These are phyloP conservation scores for Elaeagnus macrophylla DNA, from an alignment of 306 rosid genomes.

Conservation along the genomic window DNA sequence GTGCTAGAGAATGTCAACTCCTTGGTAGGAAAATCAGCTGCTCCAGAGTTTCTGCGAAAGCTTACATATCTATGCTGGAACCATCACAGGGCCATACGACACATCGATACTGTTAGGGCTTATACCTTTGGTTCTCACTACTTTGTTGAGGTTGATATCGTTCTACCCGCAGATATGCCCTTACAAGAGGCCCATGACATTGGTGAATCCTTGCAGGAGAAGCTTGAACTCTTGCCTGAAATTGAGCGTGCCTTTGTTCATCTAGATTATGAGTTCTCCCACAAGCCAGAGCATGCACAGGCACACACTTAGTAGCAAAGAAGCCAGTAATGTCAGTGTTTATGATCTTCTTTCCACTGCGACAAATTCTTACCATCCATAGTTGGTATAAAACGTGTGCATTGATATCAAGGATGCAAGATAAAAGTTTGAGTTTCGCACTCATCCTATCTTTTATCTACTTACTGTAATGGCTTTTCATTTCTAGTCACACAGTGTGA, in stretches of 20 bases:
- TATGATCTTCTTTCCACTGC: too few relatives aligned
- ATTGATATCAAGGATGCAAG: too few relatives aligned
- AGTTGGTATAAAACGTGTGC: too few relatives aligned
- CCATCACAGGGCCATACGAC: constrained; percentile 59
- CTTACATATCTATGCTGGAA: constrained; percentile 70
- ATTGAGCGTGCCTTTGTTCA: constrained; percentile 86
- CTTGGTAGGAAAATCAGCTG: constrained; percentile 67
- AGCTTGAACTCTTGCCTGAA: constrained; percentile 66
- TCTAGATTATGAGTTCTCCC: constrained; percentile 64
- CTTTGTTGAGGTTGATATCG: constrained; percentile 83
- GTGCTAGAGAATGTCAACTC: constrained; percentile 68
- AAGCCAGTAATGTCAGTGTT: too few relatives aligned
- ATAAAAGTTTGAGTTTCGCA: too few relatives aligned
- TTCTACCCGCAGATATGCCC: constrained; percentile 58
- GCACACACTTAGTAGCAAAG: too few relatives aligned
- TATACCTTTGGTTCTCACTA: constrained; percentile 65
- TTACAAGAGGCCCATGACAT: constrained; percentile 62
- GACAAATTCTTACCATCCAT: too few relatives aligned
- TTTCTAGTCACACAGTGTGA: too few relatives aligned
- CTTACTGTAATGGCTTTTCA: too few relatives aligned
- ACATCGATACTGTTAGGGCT: constrained; percentile 84
- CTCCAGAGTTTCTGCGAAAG: constrained; percentile 68
- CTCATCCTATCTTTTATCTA: too few relatives aligned
- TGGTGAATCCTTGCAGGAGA: constrained; percentile 70
- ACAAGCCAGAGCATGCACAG: constrained; percentile 55